Conservation (phyloP, 805 yeast genomes). For the Candida maris region DNA sequence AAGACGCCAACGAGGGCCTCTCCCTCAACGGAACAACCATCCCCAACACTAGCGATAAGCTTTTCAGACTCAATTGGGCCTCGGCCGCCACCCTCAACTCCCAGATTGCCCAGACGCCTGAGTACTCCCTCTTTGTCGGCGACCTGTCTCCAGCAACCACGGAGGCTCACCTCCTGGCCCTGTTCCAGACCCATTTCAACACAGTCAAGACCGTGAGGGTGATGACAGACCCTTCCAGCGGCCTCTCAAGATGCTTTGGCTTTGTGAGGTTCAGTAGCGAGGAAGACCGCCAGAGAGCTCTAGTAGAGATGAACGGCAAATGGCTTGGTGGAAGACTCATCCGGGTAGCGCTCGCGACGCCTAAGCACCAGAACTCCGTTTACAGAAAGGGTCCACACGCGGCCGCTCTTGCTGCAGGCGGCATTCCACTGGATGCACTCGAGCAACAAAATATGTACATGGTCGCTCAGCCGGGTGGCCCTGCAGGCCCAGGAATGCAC, state of each 20-base stretch:
- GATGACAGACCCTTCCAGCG: slow-evolving; percentile 81
- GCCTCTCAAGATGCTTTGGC: slow-evolving; percentile 75
- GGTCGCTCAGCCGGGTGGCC: slow-evolving; percentile 15
- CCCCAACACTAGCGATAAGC: slow-evolving; percentile 56
- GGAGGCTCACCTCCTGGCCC: slow-evolving; percentile 70
- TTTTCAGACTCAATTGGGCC: slow-evolving; percentile 80
- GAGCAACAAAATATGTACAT: slow-evolving; percentile 23
- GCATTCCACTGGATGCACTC: slow-evolving; percentile 19
- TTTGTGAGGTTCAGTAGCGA: slow-evolving; percentile 74
- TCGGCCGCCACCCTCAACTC: slow-evolving; percentile 73
- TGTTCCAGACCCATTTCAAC: slow-evolving; percentile 62
- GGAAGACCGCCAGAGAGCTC: slow-evolving; percentile 62
- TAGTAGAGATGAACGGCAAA: slow-evolving; percentile 71
- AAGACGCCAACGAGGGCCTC: slow-evolving; percentile 67
- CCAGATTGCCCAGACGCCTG: slow-evolving; percentile 70
- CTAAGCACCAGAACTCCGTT: slow-evolving; percentile 43
- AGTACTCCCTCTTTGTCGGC: slow-evolving; percentile 77
- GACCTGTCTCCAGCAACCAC: slow-evolving; percentile 76
- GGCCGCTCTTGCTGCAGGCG: slow-evolving; percentile 12
- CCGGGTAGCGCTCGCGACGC: slow-evolving; percentile 77
- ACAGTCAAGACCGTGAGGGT: slow-evolving; percentile 78
- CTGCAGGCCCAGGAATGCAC: slow-evolving; percentile 16
- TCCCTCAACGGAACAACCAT: slow-evolving; percentile 61
- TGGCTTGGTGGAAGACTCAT: slow-evolving; percentile 78
- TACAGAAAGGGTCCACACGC: slow-evolving; percentile 16